Base-by-base conservation (phyloP, 2,329 filamentous ascomycete genomes). In the Colletotrichum sp. region DNA sequence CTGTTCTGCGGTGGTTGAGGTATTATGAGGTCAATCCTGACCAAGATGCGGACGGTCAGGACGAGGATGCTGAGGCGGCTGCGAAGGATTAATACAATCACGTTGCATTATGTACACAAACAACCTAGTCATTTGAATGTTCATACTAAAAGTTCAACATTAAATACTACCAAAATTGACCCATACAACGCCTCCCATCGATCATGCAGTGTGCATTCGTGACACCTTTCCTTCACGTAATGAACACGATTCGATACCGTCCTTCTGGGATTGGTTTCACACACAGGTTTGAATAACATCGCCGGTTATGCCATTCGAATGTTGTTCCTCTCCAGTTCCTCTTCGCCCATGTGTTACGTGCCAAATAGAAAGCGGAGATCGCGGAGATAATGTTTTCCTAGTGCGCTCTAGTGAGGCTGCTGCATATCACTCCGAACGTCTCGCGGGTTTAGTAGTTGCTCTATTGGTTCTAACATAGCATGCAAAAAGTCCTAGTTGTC, bases 1-100 rank as follows among this genome's bases (percentile, higher is more conserved):
- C 85, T 73, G 77, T 89, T 5, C 82, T 92, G 70, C 90, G 89
- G 80, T 80, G 83, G 34, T 83, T 91, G 36, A 86, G 91, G 70
- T 91, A 91, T 80, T 83, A 88, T 78, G 87, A 84, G 15, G 85
- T 85, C 71, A 90, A 90, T 78, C 86, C 86, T 1, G 87, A 86
- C 9, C 89, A 90, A 78, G 89, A 90, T 61, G 81, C 79, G 10
- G 82, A 83, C 43, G 77, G 77, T 15, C 36, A 66, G 6, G 65
- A 67, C 7, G 28, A 16, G 30, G 65, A 67, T 26, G 28, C 48
- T 3, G 65, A 67, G n/a, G 65, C 30, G n/a, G 30, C 58, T 32
- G 18, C 58, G 13, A 58, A 58, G 24, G 21, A 58, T 12, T 28
- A 28, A 18, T 16, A 18, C 8, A 13, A 13, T 28, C 21, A 26